A percentile compares a stretch with the other conserved stretches of the same genome.
These are phyloP conservation scores for Xylaria scruposa DNA, from an alignment of 495 filamentous ascomycete species.

Conservation along the genomic window DNA sequence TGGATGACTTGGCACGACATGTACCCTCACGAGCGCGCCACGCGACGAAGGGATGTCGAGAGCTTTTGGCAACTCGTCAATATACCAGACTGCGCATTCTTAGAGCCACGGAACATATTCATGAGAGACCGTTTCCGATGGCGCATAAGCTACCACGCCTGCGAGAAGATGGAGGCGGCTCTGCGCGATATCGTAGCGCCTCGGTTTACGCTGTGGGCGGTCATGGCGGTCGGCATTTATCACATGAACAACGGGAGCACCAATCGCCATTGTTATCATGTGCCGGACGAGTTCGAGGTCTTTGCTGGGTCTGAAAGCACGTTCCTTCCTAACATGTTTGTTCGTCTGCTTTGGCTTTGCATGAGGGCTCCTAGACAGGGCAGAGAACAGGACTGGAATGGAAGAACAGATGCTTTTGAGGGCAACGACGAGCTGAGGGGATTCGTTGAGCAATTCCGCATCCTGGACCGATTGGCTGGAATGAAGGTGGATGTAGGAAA, in stretches of 20 bases:
- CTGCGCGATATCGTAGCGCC: background rate
- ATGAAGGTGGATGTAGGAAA: background rate
- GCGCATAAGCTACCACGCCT: slow-evolving; percentile 1
- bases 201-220: background rate
- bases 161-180: background rate
- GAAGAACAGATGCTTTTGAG: background rate
- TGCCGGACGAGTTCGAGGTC: background rate
- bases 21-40: background rate
- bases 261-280: background rate
- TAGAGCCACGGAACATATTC: background rate
- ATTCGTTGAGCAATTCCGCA: slow-evolving; percentile 6
- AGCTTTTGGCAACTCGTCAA: background rate
- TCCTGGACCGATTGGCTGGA: background rate
- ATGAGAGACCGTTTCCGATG: background rate
- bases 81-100: background rate
- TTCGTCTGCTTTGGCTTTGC: background rate
- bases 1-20: slow-evolving; percentile 8
- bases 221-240: background rate
- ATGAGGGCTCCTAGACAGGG: background rate
- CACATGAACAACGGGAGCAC: background rate
- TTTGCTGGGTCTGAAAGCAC: background rate
- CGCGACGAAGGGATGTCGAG: background rate
- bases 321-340: background rate
- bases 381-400: background rate
- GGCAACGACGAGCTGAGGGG: background rate